phyloP scores from a whole-genome alignment of 2,329 filamentous ascomycete genomes.

The Juglanconis juglandina region DNA sequence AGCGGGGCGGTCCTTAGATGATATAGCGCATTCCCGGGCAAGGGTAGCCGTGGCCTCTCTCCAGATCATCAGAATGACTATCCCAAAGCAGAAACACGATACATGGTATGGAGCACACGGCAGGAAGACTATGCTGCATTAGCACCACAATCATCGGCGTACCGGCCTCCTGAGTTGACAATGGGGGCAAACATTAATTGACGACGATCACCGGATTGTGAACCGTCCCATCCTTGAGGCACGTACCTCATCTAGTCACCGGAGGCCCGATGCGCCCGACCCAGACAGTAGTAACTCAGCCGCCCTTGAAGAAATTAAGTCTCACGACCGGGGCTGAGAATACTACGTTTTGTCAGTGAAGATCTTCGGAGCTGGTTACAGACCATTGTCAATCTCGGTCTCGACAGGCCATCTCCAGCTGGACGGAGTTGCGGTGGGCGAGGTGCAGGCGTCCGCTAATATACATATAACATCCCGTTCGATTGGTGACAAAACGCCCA shows the following conservation, averaged over 20 bases:
- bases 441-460: neutral
- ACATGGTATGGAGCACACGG: too few species aligned
- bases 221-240: neutral
- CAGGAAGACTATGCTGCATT: too few species aligned
- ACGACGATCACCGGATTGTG: neutral
- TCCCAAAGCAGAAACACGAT: too few species aligned
- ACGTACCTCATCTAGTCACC: neutral
- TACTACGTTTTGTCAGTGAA: neutral
- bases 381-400: neutral
- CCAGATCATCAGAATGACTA: neutral
- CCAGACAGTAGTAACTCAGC: constrained; percentile 11
- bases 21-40: neutral
- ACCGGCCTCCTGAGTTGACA: too few species aligned
- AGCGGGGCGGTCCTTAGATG: too few species aligned
- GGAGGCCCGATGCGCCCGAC: neutral
- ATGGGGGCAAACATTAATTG: neutral
- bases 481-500: neutral
- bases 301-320: neutral
- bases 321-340: neutral
- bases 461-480: constrained; percentile 10
- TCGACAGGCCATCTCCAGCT: neutral
- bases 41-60: neutral
- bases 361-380: neutral
- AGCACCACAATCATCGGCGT: too few species aligned
- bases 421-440: neutral